phyloP scores from a whole-genome alignment of 371 early-diverging fungal species.

The Parasitella parasitica region DNA sequence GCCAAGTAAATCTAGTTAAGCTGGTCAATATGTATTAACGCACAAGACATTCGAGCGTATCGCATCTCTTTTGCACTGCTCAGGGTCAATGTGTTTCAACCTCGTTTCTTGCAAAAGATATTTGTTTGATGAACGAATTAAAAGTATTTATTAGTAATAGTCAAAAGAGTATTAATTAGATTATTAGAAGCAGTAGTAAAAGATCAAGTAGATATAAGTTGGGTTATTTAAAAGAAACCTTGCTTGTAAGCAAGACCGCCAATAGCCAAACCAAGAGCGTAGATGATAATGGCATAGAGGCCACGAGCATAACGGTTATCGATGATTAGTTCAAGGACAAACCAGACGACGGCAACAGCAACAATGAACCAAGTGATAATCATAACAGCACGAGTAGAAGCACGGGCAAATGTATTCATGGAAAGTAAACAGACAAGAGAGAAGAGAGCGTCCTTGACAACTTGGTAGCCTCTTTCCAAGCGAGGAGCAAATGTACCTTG shows the following conservation, averaged over 20 bases:
- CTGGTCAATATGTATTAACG: too few species aligned
- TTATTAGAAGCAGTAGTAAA: background rate
- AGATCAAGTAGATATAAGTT: background rate
- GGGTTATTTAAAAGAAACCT: background rate
- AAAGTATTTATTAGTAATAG: too few species aligned
- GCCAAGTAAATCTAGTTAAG: too few species aligned
- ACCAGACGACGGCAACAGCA: conserved; percentile 15
- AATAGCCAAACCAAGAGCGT: conserved; percentile 15
- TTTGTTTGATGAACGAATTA: too few species aligned
- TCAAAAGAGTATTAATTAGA: too few species aligned
- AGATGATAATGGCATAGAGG: conserved; percentile 9
- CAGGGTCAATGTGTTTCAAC: too few species aligned
- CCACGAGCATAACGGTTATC: conserved; percentile 21
- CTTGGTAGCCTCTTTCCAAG: conserved; percentile 14
- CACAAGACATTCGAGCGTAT: too few species aligned
- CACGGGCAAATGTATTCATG: conserved; percentile 40
- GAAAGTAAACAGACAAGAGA: conserved; percentile 29
- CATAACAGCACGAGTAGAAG: conserved; percentile 35
- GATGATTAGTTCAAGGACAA: conserved; percentile 8
- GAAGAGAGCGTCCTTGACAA: conserved; percentile 19
- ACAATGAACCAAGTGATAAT: conserved; percentile 39
- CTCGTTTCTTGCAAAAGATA: too few species aligned
- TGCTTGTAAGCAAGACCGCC: conserved; percentile 12
- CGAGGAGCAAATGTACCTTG: background rate
- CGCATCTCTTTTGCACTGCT: too few species aligned